phyloP scores from a whole-genome alignment of 208 protist genomes.

The Leishmania turanica region DNA sequence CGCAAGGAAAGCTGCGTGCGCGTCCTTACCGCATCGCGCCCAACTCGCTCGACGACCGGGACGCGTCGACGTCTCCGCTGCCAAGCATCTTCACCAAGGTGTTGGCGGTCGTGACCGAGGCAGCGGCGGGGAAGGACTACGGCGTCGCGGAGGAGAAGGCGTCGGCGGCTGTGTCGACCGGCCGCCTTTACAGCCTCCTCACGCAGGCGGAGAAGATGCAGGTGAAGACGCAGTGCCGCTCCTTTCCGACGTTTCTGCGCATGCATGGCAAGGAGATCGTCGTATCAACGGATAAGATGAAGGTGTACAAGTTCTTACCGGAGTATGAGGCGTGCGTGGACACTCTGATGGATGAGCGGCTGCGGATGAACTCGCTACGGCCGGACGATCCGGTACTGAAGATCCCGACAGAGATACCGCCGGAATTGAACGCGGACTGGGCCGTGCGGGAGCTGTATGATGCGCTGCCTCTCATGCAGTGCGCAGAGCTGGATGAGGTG shows the following conservation, averaged over 20 bases:
- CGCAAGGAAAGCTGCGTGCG: constrained; percentile 66
- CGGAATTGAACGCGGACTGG: constrained; percentile 64
- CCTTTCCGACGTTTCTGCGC: constrained; percentile 84
- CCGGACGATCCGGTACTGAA: constrained; percentile 71
- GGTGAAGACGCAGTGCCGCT: constrained; percentile 63
- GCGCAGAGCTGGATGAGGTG: constrained; percentile 76
- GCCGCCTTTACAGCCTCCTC: constrained; percentile 67
- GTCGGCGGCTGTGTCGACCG: constrained; percentile 62
- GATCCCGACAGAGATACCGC: constrained; percentile 64
- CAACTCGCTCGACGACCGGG: constrained; percentile 68
- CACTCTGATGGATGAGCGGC: constrained; percentile 66
- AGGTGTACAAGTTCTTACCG: constrained; percentile 66
- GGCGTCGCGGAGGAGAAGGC: constrained; percentile 38
- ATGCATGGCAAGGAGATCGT: constrained; percentile 78
- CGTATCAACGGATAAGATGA: constrained; percentile 76
- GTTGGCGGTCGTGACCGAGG: constrained; percentile 41
- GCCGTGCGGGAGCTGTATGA: constrained; percentile 87
- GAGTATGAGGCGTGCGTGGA: constrained; percentile 84
- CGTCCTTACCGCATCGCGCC: constrained; percentile 76
- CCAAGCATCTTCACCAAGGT: constrained; percentile 63
- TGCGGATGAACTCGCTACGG: constrained; percentile 49
- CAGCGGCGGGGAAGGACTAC: constrained; percentile 71
- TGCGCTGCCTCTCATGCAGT: constrained; percentile 82
- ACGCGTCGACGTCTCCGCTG: constrained; percentile 54
- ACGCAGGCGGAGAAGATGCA: constrained; percentile 49